Percentiles rank a stretch among this genome's conserved stretches.
phyloP scores from a whole-genome alignment of 768 basidiomycete genomes.

The Leccinum fibrillosum region DNA sequence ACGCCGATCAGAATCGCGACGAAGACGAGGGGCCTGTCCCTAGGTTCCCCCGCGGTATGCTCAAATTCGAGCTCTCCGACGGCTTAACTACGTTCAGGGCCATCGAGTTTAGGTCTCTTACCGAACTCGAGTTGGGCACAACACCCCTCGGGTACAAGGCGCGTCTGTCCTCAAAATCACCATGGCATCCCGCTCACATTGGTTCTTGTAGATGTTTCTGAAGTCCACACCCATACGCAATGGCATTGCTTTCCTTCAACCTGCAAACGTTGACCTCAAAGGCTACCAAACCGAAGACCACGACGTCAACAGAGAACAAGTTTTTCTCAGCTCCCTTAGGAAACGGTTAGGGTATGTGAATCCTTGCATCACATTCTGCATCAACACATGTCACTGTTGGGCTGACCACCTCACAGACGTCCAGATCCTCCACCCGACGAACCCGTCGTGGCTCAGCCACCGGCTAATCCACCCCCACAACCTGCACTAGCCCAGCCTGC shows the following conservation, averaged over 20 bases:
- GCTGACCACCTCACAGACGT: slow-evolving; percentile 14
- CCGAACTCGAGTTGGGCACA: slow-evolving; percentile 63
- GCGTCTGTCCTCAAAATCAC: not conserved
- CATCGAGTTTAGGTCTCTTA: slow-evolving; percentile 72
- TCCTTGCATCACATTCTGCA: not conserved
- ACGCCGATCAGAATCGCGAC: slow-evolving; percentile 46
- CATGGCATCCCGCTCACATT: not conserved
- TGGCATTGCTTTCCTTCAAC: slow-evolving; percentile 78
- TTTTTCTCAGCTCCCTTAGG: slow-evolving; percentile 62
- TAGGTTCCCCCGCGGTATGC: slow-evolving; percentile 77
- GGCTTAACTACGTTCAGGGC: slow-evolving; percentile 67
- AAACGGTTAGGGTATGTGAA: slow-evolving; percentile 62
- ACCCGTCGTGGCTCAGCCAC: slow-evolving; percentile 9
- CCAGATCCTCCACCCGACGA: slow-evolving; percentile 24
- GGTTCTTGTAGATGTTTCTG: slow-evolving; percentile 54
- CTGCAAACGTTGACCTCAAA: slow-evolving; percentile 55
- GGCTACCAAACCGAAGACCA: slow-evolving; percentile 65
- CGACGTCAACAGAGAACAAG: slow-evolving; percentile 50
- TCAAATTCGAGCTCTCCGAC: slow-evolving; percentile 74
- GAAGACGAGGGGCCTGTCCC: slow-evolving; percentile 75
- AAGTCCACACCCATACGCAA: slow-evolving; percentile 64
- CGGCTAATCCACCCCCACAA: slow-evolving; percentile 5
- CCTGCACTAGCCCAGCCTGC: slow-evolving; percentile 17
- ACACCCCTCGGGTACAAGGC: slow-evolving; percentile 88
- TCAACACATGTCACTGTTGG: not conserved